Evolutionary conservation across 2,329 filamentous ascomycete species (phyloP), one percentile per base, ranked within the genome.

Genomic region (Verruconis gallopava): DNA sequence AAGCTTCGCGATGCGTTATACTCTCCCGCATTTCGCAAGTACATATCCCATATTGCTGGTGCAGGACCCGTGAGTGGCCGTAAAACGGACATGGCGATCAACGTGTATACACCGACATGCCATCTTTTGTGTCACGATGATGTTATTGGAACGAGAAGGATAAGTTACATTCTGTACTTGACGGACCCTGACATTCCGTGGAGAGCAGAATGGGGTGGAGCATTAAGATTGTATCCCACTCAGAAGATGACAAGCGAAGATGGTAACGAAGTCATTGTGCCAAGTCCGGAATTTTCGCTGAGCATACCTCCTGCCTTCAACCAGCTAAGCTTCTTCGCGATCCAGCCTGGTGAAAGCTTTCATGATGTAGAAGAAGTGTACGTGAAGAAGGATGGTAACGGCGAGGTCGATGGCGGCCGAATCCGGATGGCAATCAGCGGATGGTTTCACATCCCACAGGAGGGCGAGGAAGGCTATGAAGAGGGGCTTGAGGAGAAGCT

Each of bases 61-160:
- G 85, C 85, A 44, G 91, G 91, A 0, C 79, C 85, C 44, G 63
- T 98, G 55, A 94, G 85, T 54, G 91, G 88, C 2, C 76, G 75
- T 61, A 98, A 96, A 71, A 96, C 91, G 14, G 91, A 98, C 62
- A 94, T 98, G 86, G 91, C 91, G 45, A 93, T 98, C 69, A 98
- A 98, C 58, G 79, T 98, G 39, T 98, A 98, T 62, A 95, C 86
- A 0, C 89, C 91, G 4, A 89, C 91, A 32, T 96, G 89, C 58
- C 93, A 93, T 60, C 72, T 98, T 19, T 71, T 98, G 21, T 96
- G 91, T 63, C 91, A 98, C 56, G 91, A 98, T 68, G 91, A 98
- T 63, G 91, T 98, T 47, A 98, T 98, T 60, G 91, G 91, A n/a
- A 94, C 82, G 55, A 75, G 91, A 46, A 79, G 88, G 50, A 80